A percentile compares a stretch with the other conserved stretches of the same genome.
Evolutionary conservation across 352 stramenopile species (phyloP).

Genomic region (Pythium scleroteichum): DNA sequence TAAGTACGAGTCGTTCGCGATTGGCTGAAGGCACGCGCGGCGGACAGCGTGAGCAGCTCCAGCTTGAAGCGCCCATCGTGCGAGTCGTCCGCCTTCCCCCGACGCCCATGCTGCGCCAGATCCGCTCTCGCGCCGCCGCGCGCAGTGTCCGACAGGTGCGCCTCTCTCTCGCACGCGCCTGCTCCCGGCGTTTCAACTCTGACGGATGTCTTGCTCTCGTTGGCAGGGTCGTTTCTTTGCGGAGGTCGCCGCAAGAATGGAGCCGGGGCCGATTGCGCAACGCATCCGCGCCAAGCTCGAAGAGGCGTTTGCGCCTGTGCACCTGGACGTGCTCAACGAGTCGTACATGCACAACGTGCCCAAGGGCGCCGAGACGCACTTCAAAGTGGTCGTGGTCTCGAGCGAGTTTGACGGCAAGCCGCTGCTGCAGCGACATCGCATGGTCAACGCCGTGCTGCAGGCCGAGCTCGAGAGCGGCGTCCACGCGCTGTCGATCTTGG

Average conservation of each 20-base stretch:
- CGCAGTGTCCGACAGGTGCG: conserved; percentile 15
- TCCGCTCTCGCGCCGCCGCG: conserved; percentile 13
- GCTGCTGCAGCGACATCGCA: conserved; percentile 88
- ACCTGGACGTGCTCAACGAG: conserved; percentile 93
- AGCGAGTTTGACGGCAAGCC: conserved; percentile 88
- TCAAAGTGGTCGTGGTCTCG: conserved; percentile 95
- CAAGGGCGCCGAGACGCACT: conserved; percentile 94
- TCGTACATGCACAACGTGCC: conserved; percentile 96
- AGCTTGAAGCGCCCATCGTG: background rate
- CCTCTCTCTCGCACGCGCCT: background rate
- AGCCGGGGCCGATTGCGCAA: conserved; percentile 45
- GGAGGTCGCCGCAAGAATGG: background rate
- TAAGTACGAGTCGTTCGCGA: conserved; percentile 2
- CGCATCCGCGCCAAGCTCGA: conserved; percentile 72
- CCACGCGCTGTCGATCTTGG: conserved; percentile 94
- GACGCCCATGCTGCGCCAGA: conserved; percentile 16
- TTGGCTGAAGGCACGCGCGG: conserved; percentile 16
- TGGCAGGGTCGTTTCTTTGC: no score
- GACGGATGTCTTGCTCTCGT: no score
- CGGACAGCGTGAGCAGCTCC: background rate
- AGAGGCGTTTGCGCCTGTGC: conserved; percentile 53
- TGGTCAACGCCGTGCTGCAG: conserved; percentile 89
- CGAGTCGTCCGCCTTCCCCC: background rate
- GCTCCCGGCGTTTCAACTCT: no score
- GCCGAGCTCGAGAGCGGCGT: conserved; percentile 87